A percentile compares a stretch with the other conserved stretches of the same genome.
These are phyloP conservation scores for Fusarium lyarnte DNA, from an alignment of 2,329 filamentous ascomycete genomes.

Conservation along the genomic window DNA sequence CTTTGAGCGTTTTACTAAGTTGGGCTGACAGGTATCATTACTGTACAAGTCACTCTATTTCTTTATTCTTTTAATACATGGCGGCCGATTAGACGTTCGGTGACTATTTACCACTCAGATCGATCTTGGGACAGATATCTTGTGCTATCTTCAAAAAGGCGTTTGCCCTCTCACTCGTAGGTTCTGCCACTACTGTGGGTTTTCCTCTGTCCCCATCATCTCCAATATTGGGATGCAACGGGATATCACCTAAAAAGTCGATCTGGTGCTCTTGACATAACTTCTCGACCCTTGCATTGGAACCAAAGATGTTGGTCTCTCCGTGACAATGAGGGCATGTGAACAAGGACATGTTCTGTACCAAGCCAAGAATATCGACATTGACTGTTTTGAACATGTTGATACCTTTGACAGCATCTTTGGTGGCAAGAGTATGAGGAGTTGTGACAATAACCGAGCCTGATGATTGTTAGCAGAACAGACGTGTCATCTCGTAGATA, in stretches of 20 bases:
- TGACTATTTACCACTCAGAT: slow-evolving; percentile 33
- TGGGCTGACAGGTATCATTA: slow-evolving; percentile 24
- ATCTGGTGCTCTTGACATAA: slow-evolving; percentile 79
- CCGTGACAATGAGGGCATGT: slow-evolving; percentile 80
- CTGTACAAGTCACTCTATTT: neutral
- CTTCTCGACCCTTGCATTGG: slow-evolving; percentile 68
- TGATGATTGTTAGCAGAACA: slow-evolving; percentile 43
- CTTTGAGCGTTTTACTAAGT: slow-evolving; percentile 32
- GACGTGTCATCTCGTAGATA: neutral
- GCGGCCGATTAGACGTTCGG: neutral
- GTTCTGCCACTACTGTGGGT: slow-evolving; percentile 90
- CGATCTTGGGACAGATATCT: slow-evolving; percentile 59
- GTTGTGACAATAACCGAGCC: slow-evolving; percentile 89
- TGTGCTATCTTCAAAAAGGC: slow-evolving; percentile 78
- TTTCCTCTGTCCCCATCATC: slow-evolving; percentile 87
- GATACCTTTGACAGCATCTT: slow-evolving; percentile 91
- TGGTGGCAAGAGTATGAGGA: slow-evolving; percentile 90
- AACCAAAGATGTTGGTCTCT: slow-evolving; percentile 80
- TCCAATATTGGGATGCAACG: slow-evolving; percentile 85
- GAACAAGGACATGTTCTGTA: slow-evolving; percentile 93
- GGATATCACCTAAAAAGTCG: slow-evolving; percentile 87
- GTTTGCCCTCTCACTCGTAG: slow-evolving; percentile 75
- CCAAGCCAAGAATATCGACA: slow-evolving; percentile 83
- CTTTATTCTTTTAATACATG: slow-evolving; percentile 3
- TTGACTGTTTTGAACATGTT: slow-evolving; percentile 91